Evolutionary conservation across 352 stramenopile species (phyloP), one percentile per base, ranked within the genome.

Genomic region (Globisporangium cederbergense): DNA sequence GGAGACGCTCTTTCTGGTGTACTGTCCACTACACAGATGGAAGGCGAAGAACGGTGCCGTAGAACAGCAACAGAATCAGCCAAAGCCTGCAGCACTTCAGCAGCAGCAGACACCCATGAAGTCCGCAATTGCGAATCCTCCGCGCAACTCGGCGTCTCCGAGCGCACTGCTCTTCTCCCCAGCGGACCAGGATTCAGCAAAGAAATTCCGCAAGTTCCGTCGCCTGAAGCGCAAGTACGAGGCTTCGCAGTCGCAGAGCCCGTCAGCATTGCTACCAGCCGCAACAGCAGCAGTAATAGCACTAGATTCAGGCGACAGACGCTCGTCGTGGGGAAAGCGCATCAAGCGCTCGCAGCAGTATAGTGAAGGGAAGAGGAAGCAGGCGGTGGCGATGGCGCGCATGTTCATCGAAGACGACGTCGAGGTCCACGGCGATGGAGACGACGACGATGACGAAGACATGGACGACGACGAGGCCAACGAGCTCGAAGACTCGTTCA

Each of bases 221-320:
- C 75, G 83, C 8, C 53, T 94, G 14, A 91, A 91, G 61, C 79
- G 78, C 36, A 91, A 89, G 64, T 91, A 89, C 32, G 79, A 90
- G 58, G 68, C 74, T 2, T 77, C 76, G 1, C 77, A 85, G 66
- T 66, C 42, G n/a, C 52, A 58, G 30, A 66, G 61, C 40, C 30
- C 43, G 0, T 34, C 36, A 16, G 20, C 25, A 49, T 22, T 49
- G 32, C 2, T 47, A 14, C n/a, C 14, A 36, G 30, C 25, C 14
- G 5, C 7, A 14, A 28, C 32, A 50, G 34, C 42, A 25, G 25
- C 18, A 7, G 5, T 52, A 22, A 30, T 34, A 13, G 11, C 40
- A 25, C 4, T 5, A 32, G n/a, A 3, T 40, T n/a, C n/a, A 22
- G 32, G 4, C 64, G 58, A 59, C 30, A 62, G 42, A 53, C 62